These are phyloP conservation scores for Capronia epimyces DNA, from an alignment of 2,329 filamentous ascomycete genomes.

Conservation along the genomic window DNA sequence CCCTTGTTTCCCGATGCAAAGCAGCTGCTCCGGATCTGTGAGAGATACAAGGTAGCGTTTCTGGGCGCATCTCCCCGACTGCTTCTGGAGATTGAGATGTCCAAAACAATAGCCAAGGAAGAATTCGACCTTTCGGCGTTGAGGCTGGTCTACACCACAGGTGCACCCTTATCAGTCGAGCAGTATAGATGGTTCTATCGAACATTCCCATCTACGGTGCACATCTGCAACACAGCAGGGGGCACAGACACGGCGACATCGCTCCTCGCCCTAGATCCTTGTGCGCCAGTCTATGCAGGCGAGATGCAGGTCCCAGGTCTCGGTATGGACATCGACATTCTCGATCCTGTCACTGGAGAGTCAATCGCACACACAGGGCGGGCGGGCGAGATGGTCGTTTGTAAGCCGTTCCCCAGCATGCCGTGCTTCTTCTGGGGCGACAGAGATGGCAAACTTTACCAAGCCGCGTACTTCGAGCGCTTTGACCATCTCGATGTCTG, in stretches of 20 bases:
- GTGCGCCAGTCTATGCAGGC: conserved; percentile 39
- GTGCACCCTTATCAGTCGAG: conserved; percentile 39
- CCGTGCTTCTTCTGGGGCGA: conserved; percentile 60
- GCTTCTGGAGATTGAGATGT: conserved; percentile 38
- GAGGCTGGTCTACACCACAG: conserved; percentile 42
- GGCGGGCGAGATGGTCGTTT: conserved; percentile 69
- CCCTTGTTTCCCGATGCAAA: conserved; percentile 38
- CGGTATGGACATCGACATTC: conserved; percentile 18
- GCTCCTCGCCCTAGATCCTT: conserved; percentile 37
- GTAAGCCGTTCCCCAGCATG: conserved; percentile 67
- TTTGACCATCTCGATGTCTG: conserved; percentile 48
- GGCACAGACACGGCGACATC: conserved; percentile 39
- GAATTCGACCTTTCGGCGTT: conserved; percentile 38
- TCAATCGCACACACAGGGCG: conserved; percentile 43
- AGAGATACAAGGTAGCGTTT: conserved; percentile 37
- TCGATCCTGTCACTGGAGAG: conserved; percentile 8
- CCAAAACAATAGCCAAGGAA: background rate
- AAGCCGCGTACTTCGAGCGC: conserved; percentile 29
- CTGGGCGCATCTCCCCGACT: conserved; percentile 43
- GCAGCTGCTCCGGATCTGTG: conserved; percentile 34
- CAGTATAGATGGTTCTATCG: conserved; percentile 44
- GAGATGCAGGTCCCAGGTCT: conserved; percentile 38
- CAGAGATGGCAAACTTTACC: conserved; percentile 51
- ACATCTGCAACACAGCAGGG: conserved; percentile 41
- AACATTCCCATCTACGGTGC: conserved; percentile 36